Evolutionary conservation across 2,329 filamentous ascomycete genomes (phyloP), one percentile per base, ranked within the genome.

Genomic region (Ophiostoma triangulosporum): DNA sequence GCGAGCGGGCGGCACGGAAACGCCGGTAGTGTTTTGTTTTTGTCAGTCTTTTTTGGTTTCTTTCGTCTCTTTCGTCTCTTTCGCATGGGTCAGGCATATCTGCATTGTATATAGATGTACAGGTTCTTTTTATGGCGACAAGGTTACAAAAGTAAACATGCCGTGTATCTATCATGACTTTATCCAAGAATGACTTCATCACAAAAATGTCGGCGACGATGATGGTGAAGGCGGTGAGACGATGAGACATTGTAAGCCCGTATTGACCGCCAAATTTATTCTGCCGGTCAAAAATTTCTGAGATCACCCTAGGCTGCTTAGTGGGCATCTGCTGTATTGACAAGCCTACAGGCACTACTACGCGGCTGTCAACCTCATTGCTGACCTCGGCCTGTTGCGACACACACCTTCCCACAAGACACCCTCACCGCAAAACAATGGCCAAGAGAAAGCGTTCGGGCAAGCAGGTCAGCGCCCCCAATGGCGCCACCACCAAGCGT

Each of bases 1-100:
- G 84, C 62, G 88, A 94, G 75, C 93, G 83, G 75, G 76, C 78
- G 66, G 75, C 75, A 65, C 78, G 89, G 68, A 88, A 88, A 69
- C 74, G 76, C 66, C 76, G 77, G 52, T 53, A 55, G 48, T 15
- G 6, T 24, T 12, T 48, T 43, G 15, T 29, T 12, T 24, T 32
- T 48, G 24, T n/a, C 24, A 27, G 7, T 48, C 11, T 54, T 38
- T n/a, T 27, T 50, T 20, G 14, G 33, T 15, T 45, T 12, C 45
- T 22, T 17, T 52, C 11, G n/a, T 33, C 29, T 38, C 14, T 38
- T 32, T 32, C 27, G 24, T 27, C 33, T 49, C 3, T 27, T 15
- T 22, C 52, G 31, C 45, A 45, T 48, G 43, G 53, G 32, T 15
- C 26, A 24, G 43, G 43, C 43, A 46, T 46, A 6, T 43, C 26